A percentile compares a stretch with the other conserved stretches of the same genome.
These are phyloP conservation scores for Tillandsia fasciculata DNA, from an alignment of 176 grass and related monocot genomes.

Conservation along the genomic window DNA sequence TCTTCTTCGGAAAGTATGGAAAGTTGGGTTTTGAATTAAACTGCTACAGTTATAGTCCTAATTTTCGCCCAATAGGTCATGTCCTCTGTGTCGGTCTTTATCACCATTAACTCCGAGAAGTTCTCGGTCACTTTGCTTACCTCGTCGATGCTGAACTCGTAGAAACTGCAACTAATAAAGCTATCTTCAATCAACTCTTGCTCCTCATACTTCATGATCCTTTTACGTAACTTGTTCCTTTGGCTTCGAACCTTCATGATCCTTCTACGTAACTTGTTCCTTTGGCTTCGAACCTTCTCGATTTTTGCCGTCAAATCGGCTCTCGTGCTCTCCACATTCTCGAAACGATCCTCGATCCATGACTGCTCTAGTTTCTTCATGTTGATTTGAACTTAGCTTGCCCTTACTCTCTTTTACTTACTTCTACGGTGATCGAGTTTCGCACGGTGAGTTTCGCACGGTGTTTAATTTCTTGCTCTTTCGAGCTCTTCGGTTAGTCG, in stretches of 20 bases:
- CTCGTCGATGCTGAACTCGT: slow-evolving; percentile 6
- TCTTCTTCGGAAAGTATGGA: neutral
- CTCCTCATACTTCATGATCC: neutral
- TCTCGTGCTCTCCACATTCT: neutral
- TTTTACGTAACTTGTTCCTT: neutral
- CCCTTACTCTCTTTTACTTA: neutral
- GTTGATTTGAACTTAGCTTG: neutral
- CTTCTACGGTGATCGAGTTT: neutral
- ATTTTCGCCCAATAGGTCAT: neutral
- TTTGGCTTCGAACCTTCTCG: slow-evolving; percentile 1
- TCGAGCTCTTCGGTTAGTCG: slow-evolving; percentile 3
- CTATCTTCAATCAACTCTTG: neutral
- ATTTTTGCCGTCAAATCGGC: neutral
- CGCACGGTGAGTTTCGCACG: neutral
- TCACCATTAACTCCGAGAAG: neutral
- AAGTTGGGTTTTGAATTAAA: neutral
- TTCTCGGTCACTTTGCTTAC: neutral
- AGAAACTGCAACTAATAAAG: neutral
- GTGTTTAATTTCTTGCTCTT: neutral
- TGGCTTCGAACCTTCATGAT: neutral
- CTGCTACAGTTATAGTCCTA: neutral
- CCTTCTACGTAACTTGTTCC: neutral
- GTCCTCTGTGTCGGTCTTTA: neutral
- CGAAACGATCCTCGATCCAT: neutral
- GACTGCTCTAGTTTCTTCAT: neutral